Conservation (phyloP, 768 basidiomycete species). For the Amanita rubescens region DNA sequence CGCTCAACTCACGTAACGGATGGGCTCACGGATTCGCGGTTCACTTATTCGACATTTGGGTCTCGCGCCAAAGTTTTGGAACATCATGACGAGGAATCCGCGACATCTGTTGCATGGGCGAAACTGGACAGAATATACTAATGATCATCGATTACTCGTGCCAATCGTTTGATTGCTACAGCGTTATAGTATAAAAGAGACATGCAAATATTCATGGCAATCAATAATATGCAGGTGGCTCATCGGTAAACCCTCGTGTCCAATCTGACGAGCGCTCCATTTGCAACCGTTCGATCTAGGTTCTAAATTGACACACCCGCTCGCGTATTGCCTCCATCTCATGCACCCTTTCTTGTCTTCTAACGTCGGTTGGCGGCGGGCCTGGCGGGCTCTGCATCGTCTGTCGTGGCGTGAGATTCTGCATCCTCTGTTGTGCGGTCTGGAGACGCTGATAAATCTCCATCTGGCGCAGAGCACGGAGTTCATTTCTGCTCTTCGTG, state of each 20-base stretch:
- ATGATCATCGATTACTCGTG: too few species aligned
- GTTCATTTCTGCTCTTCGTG: not conserved
- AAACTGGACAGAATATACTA: too few species aligned
- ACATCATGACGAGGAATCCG: too few species aligned
- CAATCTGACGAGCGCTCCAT: constrained; percentile 9
- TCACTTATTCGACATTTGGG: too few species aligned
- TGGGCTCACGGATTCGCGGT: too few species aligned
- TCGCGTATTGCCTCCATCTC: constrained; percentile 6
- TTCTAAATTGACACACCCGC: constrained; percentile 7
- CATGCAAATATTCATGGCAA: too few species aligned
- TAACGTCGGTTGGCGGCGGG: not conserved
- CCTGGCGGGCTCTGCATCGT: not conserved
- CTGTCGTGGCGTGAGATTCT: not conserved
- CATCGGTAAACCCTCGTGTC: constrained; percentile 10
- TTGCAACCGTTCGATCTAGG: constrained; percentile 9
- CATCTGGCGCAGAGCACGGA: not conserved
- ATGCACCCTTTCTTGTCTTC: not conserved
- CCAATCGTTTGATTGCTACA: too few species aligned
- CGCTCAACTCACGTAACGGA: too few species aligned
- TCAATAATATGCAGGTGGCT: not conserved
- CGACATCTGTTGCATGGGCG: too few species aligned
- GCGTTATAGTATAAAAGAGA: too few species aligned
- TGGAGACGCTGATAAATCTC: not conserved
- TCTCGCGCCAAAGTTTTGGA: too few species aligned
- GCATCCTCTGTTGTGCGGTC: too few species aligned